These are phyloP conservation scores for Mycena sp. DNA, from an alignment of 1,284 basidiomycete species.

Conservation along the genomic window DNA sequence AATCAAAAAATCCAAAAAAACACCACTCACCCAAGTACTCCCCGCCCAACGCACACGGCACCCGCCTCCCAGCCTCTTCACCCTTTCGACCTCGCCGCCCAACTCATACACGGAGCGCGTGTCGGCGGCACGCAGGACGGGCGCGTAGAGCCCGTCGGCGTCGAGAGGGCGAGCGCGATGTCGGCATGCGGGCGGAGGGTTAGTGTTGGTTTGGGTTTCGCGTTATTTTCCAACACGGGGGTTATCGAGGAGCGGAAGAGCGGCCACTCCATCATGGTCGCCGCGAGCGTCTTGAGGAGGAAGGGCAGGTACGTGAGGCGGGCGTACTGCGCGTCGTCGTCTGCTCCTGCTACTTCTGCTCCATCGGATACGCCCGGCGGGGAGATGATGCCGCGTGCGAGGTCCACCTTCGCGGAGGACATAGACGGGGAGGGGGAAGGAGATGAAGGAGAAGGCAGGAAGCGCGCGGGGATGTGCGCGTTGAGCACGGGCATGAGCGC, in stretches of 20 bases:
- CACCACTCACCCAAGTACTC: too few relatives aligned
- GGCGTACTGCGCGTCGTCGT: slow-evolving; percentile 48
- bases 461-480: slow-evolving; percentile 73
- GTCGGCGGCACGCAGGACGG: slow-evolving; percentile 76
- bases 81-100: slow-evolving; percentile 67
- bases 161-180: slow-evolving; percentile 81
- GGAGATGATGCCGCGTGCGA: too few relatives aligned
- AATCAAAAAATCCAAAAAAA: too few relatives aligned
- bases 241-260: slow-evolving; percentile 81
- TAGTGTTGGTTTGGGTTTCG: slow-evolving; percentile 56
- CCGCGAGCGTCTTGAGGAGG: slow-evolving; percentile 86
- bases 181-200: slow-evolving; percentile 77
- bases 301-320: slow-evolving; percentile 87
- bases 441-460: slow-evolving; percentile 56
- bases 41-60: slow-evolving; percentile 71
- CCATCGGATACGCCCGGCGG: too few relatives aligned
- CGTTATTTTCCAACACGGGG: slow-evolving; percentile 40
- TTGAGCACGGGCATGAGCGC: slow-evolving; percentile 78
- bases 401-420: too few relatives aligned
- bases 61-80: slow-evolving; percentile 74
- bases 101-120: slow-evolving; percentile 71
- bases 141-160: slow-evolving; percentile 88
- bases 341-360: too few relatives aligned
- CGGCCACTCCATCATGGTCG: slow-evolving; percentile 86
- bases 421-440: too few relatives aligned